These are phyloP conservation scores for Penicillium alfredii DNA, from an alignment of 495 filamentous ascomycete species.

Conservation along the genomic window DNA sequence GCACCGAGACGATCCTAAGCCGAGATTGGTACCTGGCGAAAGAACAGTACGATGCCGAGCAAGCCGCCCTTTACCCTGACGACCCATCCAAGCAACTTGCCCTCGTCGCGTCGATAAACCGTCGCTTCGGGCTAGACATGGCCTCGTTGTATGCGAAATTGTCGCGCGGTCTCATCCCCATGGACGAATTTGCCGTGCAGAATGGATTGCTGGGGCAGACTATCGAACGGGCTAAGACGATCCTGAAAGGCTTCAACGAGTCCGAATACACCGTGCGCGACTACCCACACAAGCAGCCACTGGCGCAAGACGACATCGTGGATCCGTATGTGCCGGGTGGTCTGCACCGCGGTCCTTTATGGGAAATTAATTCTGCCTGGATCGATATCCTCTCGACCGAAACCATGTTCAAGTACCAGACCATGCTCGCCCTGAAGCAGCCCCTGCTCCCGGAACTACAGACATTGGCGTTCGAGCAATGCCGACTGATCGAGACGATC, in stretches of 20 bases:
- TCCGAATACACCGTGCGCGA: slow-evolving; percentile 52
- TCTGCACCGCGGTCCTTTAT: slow-evolving; percentile 63
- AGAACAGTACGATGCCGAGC: slow-evolving; percentile 55
- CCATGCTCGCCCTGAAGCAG: slow-evolving; percentile 46
- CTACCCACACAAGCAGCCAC: slow-evolving; percentile 45
- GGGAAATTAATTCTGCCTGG: slow-evolving; percentile 64
- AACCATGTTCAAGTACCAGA: slow-evolving; percentile 74
- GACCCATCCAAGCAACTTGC: slow-evolving; percentile 62
- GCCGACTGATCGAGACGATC: slow-evolving; percentile 71
- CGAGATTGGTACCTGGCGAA: slow-evolving; percentile 73
- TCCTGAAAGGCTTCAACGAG: slow-evolving; percentile 56
- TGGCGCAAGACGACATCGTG: slow-evolving; percentile 59
- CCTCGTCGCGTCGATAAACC: slow-evolving; percentile 55
- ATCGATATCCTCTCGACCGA: slow-evolving; percentile 74
- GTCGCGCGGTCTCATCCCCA: slow-evolving; percentile 54
- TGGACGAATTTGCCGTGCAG: slow-evolving; percentile 58
- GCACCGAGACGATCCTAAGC: slow-evolving; percentile 64
- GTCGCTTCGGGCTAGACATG: slow-evolving; percentile 75
- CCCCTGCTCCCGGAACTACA: slow-evolving; percentile 49
- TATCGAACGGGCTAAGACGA: slow-evolving; percentile 50
- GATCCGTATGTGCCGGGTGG: slow-evolving; percentile 63
- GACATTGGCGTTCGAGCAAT: slow-evolving; percentile 60
- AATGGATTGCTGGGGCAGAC: slow-evolving; percentile 50
- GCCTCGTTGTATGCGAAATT: slow-evolving; percentile 67
- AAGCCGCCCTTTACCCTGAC: slow-evolving; percentile 53